Evolutionary conservation across 441 rosid genomes (phyloP).

Genomic region (Adansonia rubrostipa): DNA sequence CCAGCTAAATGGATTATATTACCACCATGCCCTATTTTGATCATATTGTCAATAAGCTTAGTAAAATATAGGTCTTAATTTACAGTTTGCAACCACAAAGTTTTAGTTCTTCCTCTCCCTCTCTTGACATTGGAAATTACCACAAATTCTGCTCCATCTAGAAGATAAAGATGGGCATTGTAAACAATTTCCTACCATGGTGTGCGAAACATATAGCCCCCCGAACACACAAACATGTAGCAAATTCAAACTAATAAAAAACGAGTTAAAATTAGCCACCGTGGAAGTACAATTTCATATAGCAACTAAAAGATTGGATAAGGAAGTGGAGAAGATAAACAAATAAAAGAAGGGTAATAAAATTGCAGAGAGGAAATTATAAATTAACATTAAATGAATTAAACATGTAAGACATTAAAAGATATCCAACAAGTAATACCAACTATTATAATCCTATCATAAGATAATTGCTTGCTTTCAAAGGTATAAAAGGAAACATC

Average conservation of each 20-base stretch:
- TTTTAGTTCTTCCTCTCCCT: not conserved
- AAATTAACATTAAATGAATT: not conserved
- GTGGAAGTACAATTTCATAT: not conserved
- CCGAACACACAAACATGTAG: not conserved
- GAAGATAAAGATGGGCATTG: not conserved
- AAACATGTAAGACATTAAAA: not conserved
- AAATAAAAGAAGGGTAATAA: no score
- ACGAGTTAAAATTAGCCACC: not conserved
- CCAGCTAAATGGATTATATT: not conserved
- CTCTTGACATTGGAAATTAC: not conserved
- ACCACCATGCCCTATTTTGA: not conserved
- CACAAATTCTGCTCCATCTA: not conserved
- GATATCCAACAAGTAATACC: not conserved
- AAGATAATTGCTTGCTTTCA: conserved; percentile 8
- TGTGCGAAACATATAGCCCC: not conserved
- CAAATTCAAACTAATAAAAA: not conserved
- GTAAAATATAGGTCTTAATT: not conserved
- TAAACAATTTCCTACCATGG: not conserved
- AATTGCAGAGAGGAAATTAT: not conserved
- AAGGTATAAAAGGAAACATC: conserved; percentile 19
- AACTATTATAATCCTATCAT: no score
- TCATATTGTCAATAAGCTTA: not conserved
- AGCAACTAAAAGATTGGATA: not conserved
- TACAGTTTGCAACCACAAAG: not conserved
- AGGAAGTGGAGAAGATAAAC: not conserved